These are phyloP conservation scores for Mortierella alpina DNA, from an alignment of 192 early-diverging fungal genomes.

Conservation along the genomic window DNA sequence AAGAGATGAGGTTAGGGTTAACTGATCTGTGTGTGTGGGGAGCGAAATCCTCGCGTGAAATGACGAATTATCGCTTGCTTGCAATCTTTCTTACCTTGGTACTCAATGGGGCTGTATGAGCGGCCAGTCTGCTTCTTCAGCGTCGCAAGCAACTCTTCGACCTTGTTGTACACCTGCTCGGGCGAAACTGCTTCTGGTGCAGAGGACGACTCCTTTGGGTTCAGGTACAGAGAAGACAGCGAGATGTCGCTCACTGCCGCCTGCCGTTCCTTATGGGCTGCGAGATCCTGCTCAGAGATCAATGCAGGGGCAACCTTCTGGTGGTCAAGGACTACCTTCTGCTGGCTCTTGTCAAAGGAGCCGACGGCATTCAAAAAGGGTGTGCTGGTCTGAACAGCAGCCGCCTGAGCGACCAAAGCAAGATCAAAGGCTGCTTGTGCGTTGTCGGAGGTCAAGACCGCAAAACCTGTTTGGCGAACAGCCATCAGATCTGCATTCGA, in stretches of 20 bases:
- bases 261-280: slow-evolving; percentile 47
- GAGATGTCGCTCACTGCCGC: slow-evolving; percentile 49
- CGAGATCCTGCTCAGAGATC: slow-evolving; percentile 58
- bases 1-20: background rate
- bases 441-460: slow-evolving; percentile 77
- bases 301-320: slow-evolving; percentile 43
- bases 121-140: slow-evolving; percentile 64
- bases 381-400: slow-evolving; percentile 65
- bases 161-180: slow-evolving; percentile 61
- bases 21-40: background rate
- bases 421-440: slow-evolving; percentile 87
- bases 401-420: slow-evolving; percentile 82
- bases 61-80: slow-evolving; percentile 34
- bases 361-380: slow-evolving; percentile 78
- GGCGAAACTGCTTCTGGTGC: slow-evolving; percentile 48
- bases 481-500: slow-evolving; percentile 70
- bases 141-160: slow-evolving; percentile 52
- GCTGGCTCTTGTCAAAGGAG: background rate
- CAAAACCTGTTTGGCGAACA: slow-evolving; percentile 82
- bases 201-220: slow-evolving; percentile 9
- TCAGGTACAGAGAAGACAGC: slow-evolving; percentile 41
- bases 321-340: slow-evolving; percentile 31
- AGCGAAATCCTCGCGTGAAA: slow-evolving; percentile 34
- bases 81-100: slow-evolving; percentile 63
- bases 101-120: slow-evolving; percentile 72